Evolutionary conservation across 2,329 filamentous ascomycete species (phyloP), one percentile per base, ranked within the genome.

Genomic region (Fusarium keratoplasticum): DNA sequence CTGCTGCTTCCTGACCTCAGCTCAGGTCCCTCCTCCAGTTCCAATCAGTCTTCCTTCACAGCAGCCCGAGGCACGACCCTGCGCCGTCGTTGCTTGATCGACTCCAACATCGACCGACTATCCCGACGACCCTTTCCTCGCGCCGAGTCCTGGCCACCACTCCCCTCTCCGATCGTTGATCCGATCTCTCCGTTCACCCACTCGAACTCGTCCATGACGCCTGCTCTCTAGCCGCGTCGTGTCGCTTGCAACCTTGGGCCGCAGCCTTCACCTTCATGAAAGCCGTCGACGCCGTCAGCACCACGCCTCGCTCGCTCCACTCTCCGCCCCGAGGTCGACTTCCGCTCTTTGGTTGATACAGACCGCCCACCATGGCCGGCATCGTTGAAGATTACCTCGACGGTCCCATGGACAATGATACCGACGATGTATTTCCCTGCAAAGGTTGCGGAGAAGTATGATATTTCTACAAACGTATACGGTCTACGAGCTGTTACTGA

Each of bases 391-490:
- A 91, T 66, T 92, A 91, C 77, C 82, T 90, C 74, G 91, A 93
- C 70, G 87, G 84, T 78, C 88, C 90, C 62, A 88, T 94, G 87
- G 94, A 97, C 70, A 88, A 89, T 73, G 95, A 97, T 71, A 89
- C 89, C 73, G 95, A 97, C 78, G 95, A 97, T 82, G 88, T 93
- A 75, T 97, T 94, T 80, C 94, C 94, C 71, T 98, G 95, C 87
- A 97, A 97, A 87, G 95, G 94, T 69, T 98, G 95, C 84, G 95
- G 95, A 86, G 94, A 97, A 89, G 94, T 97, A 88, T 79, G 88
- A 20, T 69, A 47, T 52, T 66, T 33, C 35, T 68, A 61, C 18
- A 20, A 18, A 47, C 35, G 20, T 6, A 16, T 25, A 33, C 40
- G 31, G 22, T n/a, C 58, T 44, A 36, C 27, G 29, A 52, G 29